Evolutionary conservation across 805 yeast genomes (phyloP), one percentile per base, ranked within the genome.

Genomic region (Diddensiella transvaalensis): DNA sequence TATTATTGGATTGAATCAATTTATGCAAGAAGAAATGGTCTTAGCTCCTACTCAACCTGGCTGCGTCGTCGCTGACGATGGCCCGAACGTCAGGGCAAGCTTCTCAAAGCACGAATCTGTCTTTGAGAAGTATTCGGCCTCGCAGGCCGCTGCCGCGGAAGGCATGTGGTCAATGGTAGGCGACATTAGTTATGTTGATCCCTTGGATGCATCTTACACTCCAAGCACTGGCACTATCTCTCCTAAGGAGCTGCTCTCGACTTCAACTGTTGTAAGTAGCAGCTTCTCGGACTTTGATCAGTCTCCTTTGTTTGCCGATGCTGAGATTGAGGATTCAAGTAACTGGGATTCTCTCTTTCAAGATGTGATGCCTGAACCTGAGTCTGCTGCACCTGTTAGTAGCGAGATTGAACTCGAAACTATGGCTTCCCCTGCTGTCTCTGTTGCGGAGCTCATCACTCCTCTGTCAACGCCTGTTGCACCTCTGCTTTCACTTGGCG

Each of bases 271-370:
- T 23, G 40, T 40, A 3, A 30, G 48, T n/a, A 49, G 39, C 42
- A 23, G 29, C 17, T 45, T 50, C 26, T 42, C 53, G 35, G 62
- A 55, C 44, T 51, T 55, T 37, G 66, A 55, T 24, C 53, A 57
- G 40, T 57, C 69, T 21, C 69, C 69, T 17, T 47, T 65, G 44
- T 61, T 65, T 36, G 65, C 55, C 35, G 58, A 57, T 17, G 54
- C 52, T 29, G 68, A 62, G 8, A 22, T 59, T 4, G 60, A 55
- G 18, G 58, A 60, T 39, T 45, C 60, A 23, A 51, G 52, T 40
- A 49, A 54, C 36, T 65, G 69, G 69, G 54, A 64, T 15, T 63
- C 72, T 11, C 54, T 69, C 21, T 68, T 69, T 52, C 58, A 60
- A 24, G 64, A 55, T 23, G 44, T 32, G 23, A 22, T 26, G 3